phyloP scores from a whole-genome alignment of 257 asterid species.

The Solanum gracilifrons region DNA sequence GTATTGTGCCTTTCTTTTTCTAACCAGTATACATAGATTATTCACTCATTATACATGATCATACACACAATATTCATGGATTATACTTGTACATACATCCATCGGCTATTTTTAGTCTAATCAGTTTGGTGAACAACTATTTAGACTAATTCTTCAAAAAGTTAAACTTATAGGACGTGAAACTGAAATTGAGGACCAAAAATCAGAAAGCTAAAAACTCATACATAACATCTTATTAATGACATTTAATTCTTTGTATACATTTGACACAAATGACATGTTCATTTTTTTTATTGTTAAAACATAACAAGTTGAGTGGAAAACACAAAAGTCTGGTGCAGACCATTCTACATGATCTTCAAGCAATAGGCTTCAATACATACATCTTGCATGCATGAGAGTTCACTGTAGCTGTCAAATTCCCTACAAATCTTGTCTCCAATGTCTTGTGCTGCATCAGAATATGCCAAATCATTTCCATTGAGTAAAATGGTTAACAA shows the following conservation, averaged over 20 bases:
- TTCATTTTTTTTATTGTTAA: background rate
- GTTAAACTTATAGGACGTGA: background rate
- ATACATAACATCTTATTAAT: background rate
- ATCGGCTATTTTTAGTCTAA: background rate
- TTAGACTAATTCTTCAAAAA: background rate
- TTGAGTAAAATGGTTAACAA: background rate
- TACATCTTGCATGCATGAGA: constrained; percentile 80
- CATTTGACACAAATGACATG: background rate
- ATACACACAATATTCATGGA: background rate
- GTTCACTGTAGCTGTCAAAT: constrained; percentile 51
- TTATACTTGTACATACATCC: too few relatives aligned
- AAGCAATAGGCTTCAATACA: constrained; percentile 43
- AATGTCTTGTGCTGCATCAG: constrained; percentile 58
- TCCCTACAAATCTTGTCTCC: constrained; percentile 45
- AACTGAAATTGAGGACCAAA: background rate
- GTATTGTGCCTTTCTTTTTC: background rate
- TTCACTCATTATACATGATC: background rate
- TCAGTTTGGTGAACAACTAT: background rate
- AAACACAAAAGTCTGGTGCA: background rate
- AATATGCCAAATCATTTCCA: background rate
- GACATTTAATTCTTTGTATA: background rate
- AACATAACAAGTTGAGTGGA: background rate
- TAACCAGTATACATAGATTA: background rate
- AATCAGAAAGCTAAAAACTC: background rate
- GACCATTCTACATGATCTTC: background rate